Evolutionary conservation across 768 basidiomycete genomes (phyloP), one percentile per base, ranked within the genome.

Genomic region (Omphalotus guepiniiformis): DNA sequence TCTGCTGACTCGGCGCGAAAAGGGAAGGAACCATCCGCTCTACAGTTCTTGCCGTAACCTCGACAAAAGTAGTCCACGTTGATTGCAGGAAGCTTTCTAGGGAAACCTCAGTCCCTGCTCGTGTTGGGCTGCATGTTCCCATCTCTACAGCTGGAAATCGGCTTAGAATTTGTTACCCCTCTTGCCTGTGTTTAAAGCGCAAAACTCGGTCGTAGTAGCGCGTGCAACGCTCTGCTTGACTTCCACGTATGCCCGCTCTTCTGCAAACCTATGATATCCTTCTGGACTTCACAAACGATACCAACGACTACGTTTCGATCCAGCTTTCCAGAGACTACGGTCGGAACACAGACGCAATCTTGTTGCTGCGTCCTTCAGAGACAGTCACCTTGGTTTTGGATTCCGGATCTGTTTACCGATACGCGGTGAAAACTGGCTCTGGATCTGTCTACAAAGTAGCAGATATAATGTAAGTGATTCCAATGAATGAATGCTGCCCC

Each of bases 221-320:
- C 58, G 66, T 72, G 69, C 58, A 70, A 49, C 60, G 69, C 68
- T 63, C 62, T n/a, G 51, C 16, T 23, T 37, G 34, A 48, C 46
- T 51, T 47, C 44, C 45, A 48, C 50, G 54, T 55, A 85, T 86
- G 84, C 84, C 84, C 50, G 75, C 73, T 23, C 66, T 72, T 55
- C 69, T 79, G 12, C 74, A 82, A 62, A 61, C 58, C 50, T 85
- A 82, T 66, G 83, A 84, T 57, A 74, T 85, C 59, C 70, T 79
- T 46, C 77, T 86, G 60, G 80, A 82, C 60, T 75, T 87, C 61
- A 76, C 75, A 41, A 87, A 86, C 62, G 84, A 86, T 56, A 83
- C 81, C 13, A 76, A 70, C 55, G 79, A 82, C 58, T 74, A 69
- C 45, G 75, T 80, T 50, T 79, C 83, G 35, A 68, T 86, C 29